phyloP scores from a whole-genome alignment of 306 rosid species.

The Phaseolus lunatus region DNA sequence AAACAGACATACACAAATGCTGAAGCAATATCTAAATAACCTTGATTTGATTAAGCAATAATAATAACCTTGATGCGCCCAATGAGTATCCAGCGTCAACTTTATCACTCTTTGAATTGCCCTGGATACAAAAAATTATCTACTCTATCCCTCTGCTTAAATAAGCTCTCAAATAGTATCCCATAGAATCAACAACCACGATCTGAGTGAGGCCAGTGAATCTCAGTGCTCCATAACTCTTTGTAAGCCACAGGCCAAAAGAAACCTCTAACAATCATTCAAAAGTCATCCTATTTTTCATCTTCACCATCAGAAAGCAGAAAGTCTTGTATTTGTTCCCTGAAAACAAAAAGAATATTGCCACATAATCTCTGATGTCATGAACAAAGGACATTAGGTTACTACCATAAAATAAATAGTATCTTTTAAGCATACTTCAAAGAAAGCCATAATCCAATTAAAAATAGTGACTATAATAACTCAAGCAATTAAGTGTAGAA shows the following conservation, averaged over 20 bases:
- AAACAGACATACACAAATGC: slow-evolving; percentile 2
- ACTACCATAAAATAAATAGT: background rate
- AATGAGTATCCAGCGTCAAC: background rate
- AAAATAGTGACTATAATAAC: slow-evolving; percentile 2
- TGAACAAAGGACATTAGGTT: slow-evolving; percentile 1
- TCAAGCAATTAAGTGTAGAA: slow-evolving; percentile 24
- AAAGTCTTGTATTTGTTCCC: slow-evolving; percentile 89
- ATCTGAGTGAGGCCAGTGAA: slow-evolving; percentile 16
- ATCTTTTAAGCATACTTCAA: background rate
- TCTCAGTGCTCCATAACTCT: background rate
- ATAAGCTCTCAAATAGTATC: slow-evolving; percentile 19
- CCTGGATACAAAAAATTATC: background rate
- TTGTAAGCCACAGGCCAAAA: slow-evolving; percentile 20
- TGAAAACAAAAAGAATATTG: slow-evolving; percentile 57
- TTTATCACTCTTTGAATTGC: slow-evolving; percentile 12
- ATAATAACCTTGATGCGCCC: slow-evolving; percentile 24
- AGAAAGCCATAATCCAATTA: background rate
- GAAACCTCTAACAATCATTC: slow-evolving; percentile 3
- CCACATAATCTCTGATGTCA: slow-evolving; percentile 12
- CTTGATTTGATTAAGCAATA: background rate
- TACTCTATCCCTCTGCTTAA: background rate
- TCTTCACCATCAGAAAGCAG: slow-evolving; percentile 79
- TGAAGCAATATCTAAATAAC: slow-evolving; percentile 6
- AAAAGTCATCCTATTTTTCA: slow-evolving; percentile 51
- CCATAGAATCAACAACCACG: slow-evolving; percentile 16